A percentile compares a stretch with the other conserved stretches of the same genome.
Evolutionary conservation across 2,329 filamentous ascomycete species (phyloP).

Genomic region (Rhynchosporium agropyri): DNA sequence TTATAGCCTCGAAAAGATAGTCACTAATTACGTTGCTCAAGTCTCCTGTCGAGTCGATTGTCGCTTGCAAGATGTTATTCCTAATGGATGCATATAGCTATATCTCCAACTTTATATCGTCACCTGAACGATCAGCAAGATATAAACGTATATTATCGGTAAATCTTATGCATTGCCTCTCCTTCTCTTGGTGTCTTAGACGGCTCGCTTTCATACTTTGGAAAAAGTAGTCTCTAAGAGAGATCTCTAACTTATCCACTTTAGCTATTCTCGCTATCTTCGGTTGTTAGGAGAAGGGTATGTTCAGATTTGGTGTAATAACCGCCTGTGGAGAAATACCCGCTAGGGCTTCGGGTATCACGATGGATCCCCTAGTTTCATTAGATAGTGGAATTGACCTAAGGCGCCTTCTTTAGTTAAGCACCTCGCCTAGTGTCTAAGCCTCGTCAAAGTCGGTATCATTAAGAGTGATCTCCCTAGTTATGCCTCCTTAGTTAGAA

Average conservation of each 20-base stretch:
- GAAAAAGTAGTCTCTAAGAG: slow-evolving; percentile 5
- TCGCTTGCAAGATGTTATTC: neutral
- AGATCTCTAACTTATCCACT: neutral
- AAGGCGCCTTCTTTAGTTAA: neutral
- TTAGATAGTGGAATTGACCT: neutral
- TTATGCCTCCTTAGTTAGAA: too few relatives aligned
- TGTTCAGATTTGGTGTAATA: neutral
- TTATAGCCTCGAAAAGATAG: slow-evolving; percentile 24
- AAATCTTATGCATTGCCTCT: neutral
- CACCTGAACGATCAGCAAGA: neutral
- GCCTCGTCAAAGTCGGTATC: too few relatives aligned
- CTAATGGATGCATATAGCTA: neutral
- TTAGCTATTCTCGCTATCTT: slow-evolving; percentile 1
- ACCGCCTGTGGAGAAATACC: neutral
- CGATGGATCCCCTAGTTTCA: neutral
- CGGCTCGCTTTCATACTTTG: slow-evolving; percentile 2
- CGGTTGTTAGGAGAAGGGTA: neutral
- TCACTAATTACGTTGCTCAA: slow-evolving; percentile 21
- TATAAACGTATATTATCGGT: neutral
- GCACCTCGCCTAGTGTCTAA: neutral
- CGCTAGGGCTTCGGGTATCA: neutral
- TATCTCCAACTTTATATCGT: slow-evolving; percentile 1
- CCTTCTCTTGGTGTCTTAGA: neutral
- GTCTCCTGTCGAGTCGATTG: slow-evolving; percentile 9
- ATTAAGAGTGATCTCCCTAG: too few relatives aligned